phyloP scores from a whole-genome alignment of 2,329 filamentous ascomycete species.

The Elsinoe australis region DNA sequence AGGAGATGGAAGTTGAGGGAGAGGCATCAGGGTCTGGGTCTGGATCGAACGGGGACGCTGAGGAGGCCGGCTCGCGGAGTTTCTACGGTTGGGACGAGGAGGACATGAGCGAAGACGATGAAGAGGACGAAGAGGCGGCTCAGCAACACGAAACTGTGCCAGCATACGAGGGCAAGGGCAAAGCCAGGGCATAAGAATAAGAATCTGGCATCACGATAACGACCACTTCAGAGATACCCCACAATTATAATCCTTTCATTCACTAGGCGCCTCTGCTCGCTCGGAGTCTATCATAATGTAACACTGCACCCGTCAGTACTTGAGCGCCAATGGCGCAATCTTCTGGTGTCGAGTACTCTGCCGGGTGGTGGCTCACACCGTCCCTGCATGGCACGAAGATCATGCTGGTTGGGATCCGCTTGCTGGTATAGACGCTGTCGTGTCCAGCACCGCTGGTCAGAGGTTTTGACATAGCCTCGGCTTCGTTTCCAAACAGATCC shows the following conservation, averaged over 20 bases:
- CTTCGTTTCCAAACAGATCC: conserved; percentile 48
- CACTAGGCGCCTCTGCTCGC: conserved; percentile 25
- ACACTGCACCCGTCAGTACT: conserved; percentile 44
- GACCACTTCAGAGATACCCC: conserved; percentile 6
- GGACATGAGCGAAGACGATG: conserved; percentile 40
- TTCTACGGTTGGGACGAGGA: conserved; percentile 71
- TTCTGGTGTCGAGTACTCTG: conserved; percentile 39
- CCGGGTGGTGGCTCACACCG: conserved; percentile 42
- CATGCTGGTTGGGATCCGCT: conserved; percentile 42
- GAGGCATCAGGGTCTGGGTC: conserved; percentile 24
- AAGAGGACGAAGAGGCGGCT: conserved; percentile 32
- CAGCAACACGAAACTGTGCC: conserved; percentile 16
- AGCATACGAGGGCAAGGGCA: conserved; percentile 34
- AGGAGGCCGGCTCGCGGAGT: conserved; percentile 35
- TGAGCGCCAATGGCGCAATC: conserved; percentile 43
- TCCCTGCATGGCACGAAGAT: conserved; percentile 43
- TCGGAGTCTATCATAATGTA: conserved; percentile 43
- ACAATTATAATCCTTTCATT: not conserved
- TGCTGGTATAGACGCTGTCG: conserved; percentile 44
- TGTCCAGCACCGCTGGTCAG: conserved; percentile 61
- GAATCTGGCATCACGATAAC: conserved; percentile 11
- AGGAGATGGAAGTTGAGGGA: conserved; percentile 27
- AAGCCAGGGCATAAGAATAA: conserved; percentile 20
- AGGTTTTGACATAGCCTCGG: conserved; percentile 39
- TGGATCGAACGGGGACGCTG: conserved; percentile 31